Evolutionary conservation across 1,139 yeast species (phyloP), one percentile per base, ranked within the genome.

Genomic region (Sugiyamaella pinicola): DNA sequence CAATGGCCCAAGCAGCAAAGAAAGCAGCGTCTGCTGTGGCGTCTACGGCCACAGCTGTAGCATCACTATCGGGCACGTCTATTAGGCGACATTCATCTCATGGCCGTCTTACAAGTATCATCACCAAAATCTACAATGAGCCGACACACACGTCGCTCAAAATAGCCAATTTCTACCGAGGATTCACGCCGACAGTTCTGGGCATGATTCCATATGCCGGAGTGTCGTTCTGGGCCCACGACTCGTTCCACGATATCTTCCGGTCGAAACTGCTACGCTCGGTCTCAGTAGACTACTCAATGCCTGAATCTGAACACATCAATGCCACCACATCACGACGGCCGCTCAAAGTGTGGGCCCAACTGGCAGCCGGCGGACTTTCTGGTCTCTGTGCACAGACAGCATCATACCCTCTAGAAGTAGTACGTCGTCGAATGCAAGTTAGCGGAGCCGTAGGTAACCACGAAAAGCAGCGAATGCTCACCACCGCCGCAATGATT

Each of bases 181-280:
- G 99, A 1, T 93, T 91, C 71, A 82, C 87, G 6, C 97, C 99
- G 18, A 93, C 99, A 0, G 84, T 93, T 37, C 67, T 90, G 39
- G 99, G 99, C 13, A 91, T 93, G 96, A 77, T 93, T 17, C 99
- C 99, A 1, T 93, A 93, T 67, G 99, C 99, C 1, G 99, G 99
- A 9, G 97, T 91, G 1, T 87, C 96, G 1, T 93, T 93, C 65
- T 87, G 91, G 72, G 87, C 96, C 2, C 98, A 93, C 69, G 99
- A 93, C 70, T 70, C 84, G 54, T 77, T 91, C 56, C 98, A 91
- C 69, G 99, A 93, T 70, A 67, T 91, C 1, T 81, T 93, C 65
- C 76, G 96, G 57, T 76, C 85, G 13, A 74, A 76, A 19, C 58
- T 64, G 15, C 68, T 89, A 10, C 47, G 43, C 37, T 46, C 46